phyloP scores from a whole-genome alignment of 306 rosid genomes.

The Pyrus betulifolia region DNA sequence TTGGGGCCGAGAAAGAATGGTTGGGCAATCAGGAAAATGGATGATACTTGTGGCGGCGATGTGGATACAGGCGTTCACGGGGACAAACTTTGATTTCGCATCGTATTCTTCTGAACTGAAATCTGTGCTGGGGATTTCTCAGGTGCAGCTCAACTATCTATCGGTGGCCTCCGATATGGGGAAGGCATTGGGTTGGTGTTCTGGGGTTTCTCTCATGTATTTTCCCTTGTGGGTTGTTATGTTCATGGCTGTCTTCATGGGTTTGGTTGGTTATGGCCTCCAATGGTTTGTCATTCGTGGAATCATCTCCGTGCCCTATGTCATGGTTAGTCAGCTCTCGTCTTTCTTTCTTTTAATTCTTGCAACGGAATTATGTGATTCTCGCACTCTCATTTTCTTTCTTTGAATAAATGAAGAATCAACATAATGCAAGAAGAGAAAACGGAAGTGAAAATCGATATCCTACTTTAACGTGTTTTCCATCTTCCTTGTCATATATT shows the following conservation, averaged over 20 bases:
- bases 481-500: background rate
- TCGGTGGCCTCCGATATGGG: constrained; percentile 76
- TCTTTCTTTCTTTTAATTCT: background rate
- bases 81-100: constrained; percentile 75
- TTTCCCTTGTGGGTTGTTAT: constrained; percentile 53
- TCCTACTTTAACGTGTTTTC: background rate
- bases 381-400: background rate
- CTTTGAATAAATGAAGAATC: background rate
- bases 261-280: constrained; percentile 52
- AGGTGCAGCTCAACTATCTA: constrained; percentile 57
- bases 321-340: constrained; percentile 28
- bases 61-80: constrained; percentile 72
- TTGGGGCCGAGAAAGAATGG: background rate
- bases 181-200: constrained; percentile 66
- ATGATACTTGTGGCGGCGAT: constrained; percentile 36
- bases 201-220: constrained; percentile 42
- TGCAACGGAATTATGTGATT: too few species aligned
- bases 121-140: constrained; percentile 48
- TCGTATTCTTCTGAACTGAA: constrained; percentile 56
- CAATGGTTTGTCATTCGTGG: constrained; percentile 56
- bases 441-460: background rate
- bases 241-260: constrained; percentile 42
- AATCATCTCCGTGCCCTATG: constrained; percentile 46
- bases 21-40: constrained; percentile 49
- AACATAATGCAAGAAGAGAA: too few species aligned